Evolutionary conservation across 1,284 basidiomycete species (phyloP), one percentile per base, ranked within the genome.

Genomic region (Puccinia novopanici): DNA sequence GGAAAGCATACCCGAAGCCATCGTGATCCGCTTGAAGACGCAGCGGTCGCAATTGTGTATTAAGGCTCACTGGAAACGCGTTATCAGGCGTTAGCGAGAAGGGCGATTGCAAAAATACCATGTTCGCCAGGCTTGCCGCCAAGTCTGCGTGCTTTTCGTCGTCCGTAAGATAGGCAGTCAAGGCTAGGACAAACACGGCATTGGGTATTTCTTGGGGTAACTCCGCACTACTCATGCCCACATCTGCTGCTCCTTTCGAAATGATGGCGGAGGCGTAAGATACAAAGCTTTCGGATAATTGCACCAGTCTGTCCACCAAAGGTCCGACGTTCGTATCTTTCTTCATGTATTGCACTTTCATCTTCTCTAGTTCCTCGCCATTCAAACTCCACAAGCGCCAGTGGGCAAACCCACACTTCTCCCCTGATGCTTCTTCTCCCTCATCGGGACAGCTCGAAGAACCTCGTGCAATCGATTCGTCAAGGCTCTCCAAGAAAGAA

Each of bases 401-500:
- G 24, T 75, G n/a, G 37, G 80, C 75, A 82, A 83, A 84, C 17
- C 84, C 84, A 73, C 84, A 84, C 37, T 52, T 52, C 15, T 82
- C 37, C 57, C 40, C 61, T 54, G 34, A 34, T 34, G 34, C 34
- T 34, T 34, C 34, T 34, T 34, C 34, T 34, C 34, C 52, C 8
- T n/a, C 57, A 73, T 27, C 77, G 30, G 3, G 24, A 37, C 72
- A 74, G 24, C 30, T 61, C n/a, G 72, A 34, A 10, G 55, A 45
- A 27, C 40, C 52, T 61, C 54, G 42, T 10, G 54, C 72, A 45
- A 74, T 61, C 27, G 72, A 54, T 74, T 85, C 84, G 80, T 85
- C 85, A 42, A 85, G 82, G 8, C 79, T 77, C 54, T 85, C 84
- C 68, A 85, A 78, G 81, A 84, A 84, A 19, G 81, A 81, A 72